phyloP scores from a whole-genome alignment of 2,329 filamentous ascomycete genomes.

The Rhynchosporium graminicola region DNA sequence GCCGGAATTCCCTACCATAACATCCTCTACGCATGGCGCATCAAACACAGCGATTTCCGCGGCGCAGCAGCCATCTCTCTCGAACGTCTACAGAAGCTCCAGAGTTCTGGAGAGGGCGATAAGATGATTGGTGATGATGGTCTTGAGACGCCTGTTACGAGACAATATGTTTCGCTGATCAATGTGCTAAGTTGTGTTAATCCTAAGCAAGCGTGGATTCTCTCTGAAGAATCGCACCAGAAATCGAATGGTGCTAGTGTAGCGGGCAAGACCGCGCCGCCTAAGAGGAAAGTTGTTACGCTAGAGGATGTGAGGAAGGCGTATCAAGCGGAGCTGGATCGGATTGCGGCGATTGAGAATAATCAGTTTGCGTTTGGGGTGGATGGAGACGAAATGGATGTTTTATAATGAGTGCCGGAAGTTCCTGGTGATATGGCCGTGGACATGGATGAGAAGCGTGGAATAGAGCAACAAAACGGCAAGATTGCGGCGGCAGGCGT shows the following conservation, averaged over 20 bases:
- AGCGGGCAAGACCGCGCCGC: constrained; percentile 12
- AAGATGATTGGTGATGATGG: constrained; percentile 52
- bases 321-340: constrained; percentile 87
- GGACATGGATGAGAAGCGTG: background rate
- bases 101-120: constrained; percentile 59
- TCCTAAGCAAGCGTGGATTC: constrained; percentile 80
- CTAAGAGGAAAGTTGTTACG: constrained; percentile 76
- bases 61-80: constrained; percentile 67
- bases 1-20: constrained; percentile 76
- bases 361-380: constrained; percentile 78
- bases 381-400: constrained; percentile 44
- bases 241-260: constrained; percentile 38
- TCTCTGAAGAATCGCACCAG: constrained; percentile 49
- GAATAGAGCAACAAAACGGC: background rate
- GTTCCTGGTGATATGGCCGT: background rate
- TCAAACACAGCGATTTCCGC: constrained; percentile 83
- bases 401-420: constrained; percentile 36
- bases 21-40: constrained; percentile 88
- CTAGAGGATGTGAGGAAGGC: constrained; percentile 83
- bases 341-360: constrained; percentile 82
- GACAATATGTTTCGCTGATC: constrained; percentile 86
- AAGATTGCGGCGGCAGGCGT: constrained; percentile 22
- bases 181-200: constrained; percentile 89
- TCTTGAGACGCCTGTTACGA: constrained; percentile 64
- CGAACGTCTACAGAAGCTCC: constrained; percentile 64